These are phyloP conservation scores for Tricholomella constricta DNA, from an alignment of 768 basidiomycete species.

Conservation along the genomic window DNA sequence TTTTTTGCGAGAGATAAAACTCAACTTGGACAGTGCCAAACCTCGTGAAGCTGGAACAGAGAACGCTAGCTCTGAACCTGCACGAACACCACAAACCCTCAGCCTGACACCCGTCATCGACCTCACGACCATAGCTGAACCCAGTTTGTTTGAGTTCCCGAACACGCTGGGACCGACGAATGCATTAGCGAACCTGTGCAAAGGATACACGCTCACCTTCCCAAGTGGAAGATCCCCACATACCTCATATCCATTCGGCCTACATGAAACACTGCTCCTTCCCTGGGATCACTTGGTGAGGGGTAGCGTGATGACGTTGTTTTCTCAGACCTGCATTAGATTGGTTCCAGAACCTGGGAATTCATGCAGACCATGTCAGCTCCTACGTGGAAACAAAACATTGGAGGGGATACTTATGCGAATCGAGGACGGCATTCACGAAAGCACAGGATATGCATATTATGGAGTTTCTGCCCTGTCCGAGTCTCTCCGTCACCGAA, in stretches of 20 bases:
- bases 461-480: constrained; percentile 13
- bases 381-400: neutral
- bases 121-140: no score
- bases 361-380: constrained; percentile 2
- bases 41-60: no score
- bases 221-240: neutral
- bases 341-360: neutral
- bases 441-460: constrained; percentile 7
- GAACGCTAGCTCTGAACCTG: no score
- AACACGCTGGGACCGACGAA: no score
- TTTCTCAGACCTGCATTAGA: neutral
- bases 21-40: no score
- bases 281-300: constrained; percentile 16
- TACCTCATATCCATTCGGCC: constrained; percentile 20
- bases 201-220: neutral
- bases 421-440: constrained; percentile 8
- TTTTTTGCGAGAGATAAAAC: no score
- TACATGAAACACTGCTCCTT: constrained; percentile 13
- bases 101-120: no score
- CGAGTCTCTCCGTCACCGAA: neutral
- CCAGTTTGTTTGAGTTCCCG: no score
- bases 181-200: no score
- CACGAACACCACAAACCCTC: no score
- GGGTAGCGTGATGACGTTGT: neutral
- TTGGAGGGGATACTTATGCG: constrained; percentile 10